phyloP scores from a whole-genome alignment of 2,329 filamentous ascomycete species.

The Nannizziopsis barbatae region DNA sequence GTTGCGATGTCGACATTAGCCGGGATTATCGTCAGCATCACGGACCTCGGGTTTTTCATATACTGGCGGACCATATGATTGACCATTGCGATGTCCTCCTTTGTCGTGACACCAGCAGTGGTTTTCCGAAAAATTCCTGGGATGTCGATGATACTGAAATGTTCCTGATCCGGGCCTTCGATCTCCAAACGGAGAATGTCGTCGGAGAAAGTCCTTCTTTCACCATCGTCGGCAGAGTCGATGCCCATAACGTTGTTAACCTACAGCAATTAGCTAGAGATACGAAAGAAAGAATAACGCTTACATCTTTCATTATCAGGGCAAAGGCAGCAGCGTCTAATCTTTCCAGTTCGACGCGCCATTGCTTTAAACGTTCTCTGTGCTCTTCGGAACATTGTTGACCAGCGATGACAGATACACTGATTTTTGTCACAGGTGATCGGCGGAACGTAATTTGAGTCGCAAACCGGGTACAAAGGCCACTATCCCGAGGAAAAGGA shows the following conservation, averaged over 20 bases:
- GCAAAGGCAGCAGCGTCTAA: conserved; percentile 19
- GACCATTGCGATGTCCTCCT: conserved; percentile 16
- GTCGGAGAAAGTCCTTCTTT: conserved; percentile 12
- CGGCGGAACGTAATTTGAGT: conserved; percentile 39
- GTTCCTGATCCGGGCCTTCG: conserved; percentile 3
- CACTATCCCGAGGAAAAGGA: conserved; percentile 15
- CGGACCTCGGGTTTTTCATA: conserved; percentile 46
- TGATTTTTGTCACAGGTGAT: conserved; percentile 12
- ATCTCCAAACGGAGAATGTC: conserved; percentile 14
- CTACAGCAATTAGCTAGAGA: conserved; percentile 12
- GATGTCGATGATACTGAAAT: conserved; percentile 14
- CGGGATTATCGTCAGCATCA: conserved; percentile 47
- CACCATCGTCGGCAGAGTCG: conserved; percentile 7
- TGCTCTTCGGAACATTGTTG: conserved; percentile 17
- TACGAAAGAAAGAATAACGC: not conserved
- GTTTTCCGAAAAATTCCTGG: conserved; percentile 10
- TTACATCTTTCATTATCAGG: conserved; percentile 21
- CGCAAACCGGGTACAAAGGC: conserved; percentile 36
- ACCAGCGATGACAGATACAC: conserved; percentile 31
- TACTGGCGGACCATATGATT: conserved; percentile 30
- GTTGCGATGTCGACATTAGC: conserved; percentile 44
- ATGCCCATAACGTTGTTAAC: conserved; percentile 22
- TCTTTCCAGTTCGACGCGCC: conserved; percentile 18
- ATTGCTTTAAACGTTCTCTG: conserved; percentile 18
- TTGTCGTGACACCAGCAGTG: conserved; percentile 4